Evolutionary conservation across 176 grass and related monocot genomes (phyloP).

Genomic region (Triticum aestivum): DNA sequence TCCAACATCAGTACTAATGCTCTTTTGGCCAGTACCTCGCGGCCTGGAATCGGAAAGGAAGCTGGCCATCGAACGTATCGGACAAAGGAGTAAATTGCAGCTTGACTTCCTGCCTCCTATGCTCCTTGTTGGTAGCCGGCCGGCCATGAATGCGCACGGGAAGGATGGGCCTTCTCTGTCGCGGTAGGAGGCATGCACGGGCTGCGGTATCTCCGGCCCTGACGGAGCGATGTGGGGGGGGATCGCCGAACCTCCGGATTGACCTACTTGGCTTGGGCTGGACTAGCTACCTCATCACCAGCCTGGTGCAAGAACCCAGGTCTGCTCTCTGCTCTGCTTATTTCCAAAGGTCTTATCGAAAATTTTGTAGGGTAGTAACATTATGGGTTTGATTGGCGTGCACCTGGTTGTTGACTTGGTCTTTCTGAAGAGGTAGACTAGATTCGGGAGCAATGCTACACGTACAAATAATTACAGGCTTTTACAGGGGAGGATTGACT

Average conservation of each 20-base stretch:
- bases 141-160: conserved; percentile 36
- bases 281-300: neutral
- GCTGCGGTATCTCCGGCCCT: neutral
- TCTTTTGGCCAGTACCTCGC: neutral
- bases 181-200: neutral
- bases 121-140: conserved; percentile 28
- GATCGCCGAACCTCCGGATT: neutral
- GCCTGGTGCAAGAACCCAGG: neutral
- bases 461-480: too few relatives aligned
- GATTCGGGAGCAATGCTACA: neutral
- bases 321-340: neutral
- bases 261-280: conserved; percentile 18
- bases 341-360: neutral
- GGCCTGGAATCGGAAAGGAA: conserved; percentile 3
- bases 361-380: neutral
- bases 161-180: conserved; percentile 26
- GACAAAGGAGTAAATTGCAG: conserved; percentile 41
- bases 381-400: conserved; percentile 19
- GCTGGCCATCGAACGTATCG: neutral
- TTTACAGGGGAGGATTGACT: too few relatives aligned
- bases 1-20: neutral
- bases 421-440: neutral
- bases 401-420: neutral
- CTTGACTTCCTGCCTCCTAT: conserved; percentile 44
- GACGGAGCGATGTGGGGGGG: neutral